These are phyloP conservation scores for Cordyceps cicadae DNA, from an alignment of 2,329 filamentous ascomycete genomes.

Conservation along the genomic window DNA sequence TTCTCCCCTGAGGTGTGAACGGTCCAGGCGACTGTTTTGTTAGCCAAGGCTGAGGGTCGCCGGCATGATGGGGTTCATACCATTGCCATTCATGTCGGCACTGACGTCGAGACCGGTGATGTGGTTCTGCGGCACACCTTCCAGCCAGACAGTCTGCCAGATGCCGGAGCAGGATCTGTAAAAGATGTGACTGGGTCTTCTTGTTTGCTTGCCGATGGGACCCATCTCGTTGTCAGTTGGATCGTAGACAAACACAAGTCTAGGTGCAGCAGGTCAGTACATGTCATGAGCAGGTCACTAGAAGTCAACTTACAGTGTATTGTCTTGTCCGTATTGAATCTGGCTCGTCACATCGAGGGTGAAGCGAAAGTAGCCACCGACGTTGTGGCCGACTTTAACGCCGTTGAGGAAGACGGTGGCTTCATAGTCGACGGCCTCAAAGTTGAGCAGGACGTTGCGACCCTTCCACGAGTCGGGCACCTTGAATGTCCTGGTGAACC, in stretches of 20 bases:
- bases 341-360: slow-evolving; percentile 48
- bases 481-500: slow-evolving; percentile 43
- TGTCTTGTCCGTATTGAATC: slow-evolving; percentile 33
- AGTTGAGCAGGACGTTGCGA: slow-evolving; percentile 42
- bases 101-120: slow-evolving; percentile 52
- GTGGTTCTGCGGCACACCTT: slow-evolving; percentile 49
- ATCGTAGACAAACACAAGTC: slow-evolving; percentile 57
- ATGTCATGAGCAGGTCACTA: too few relatives aligned
- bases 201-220: slow-evolving; percentile 58
- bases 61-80: slow-evolving; percentile 14
- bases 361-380: slow-evolving; percentile 56
- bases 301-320: slow-evolving; percentile 41
- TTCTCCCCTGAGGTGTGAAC: slow-evolving; percentile 38
- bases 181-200: slow-evolving; percentile 54
- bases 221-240: slow-evolving; percentile 56
- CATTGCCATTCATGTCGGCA: slow-evolving; percentile 46
- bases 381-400: slow-evolving; percentile 40
- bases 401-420: slow-evolving; percentile 52
- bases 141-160: slow-evolving; percentile 67
- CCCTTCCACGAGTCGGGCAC: slow-evolving; percentile 39
- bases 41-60: not conserved
- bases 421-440: slow-evolving; percentile 52
- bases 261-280: not conserved
- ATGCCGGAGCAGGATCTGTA: slow-evolving; percentile 67
- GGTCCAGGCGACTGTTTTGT: slow-evolving; percentile 42